Percentiles rank a stretch among this genome's conserved stretches.
Evolutionary conservation across 164 flowering plant genomes (phyloP).

Genomic region (Umbellularia californica): DNA sequence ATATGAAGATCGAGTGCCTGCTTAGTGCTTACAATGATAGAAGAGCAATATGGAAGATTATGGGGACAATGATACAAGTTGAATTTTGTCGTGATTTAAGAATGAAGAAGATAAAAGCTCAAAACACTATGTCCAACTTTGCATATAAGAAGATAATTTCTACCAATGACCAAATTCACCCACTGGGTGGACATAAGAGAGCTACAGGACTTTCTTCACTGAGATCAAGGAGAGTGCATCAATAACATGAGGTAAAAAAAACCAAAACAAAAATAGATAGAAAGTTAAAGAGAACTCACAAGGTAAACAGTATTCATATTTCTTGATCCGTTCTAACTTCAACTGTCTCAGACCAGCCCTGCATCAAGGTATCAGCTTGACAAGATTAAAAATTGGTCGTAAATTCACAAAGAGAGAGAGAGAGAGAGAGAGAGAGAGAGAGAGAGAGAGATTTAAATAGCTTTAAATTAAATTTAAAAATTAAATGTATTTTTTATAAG

Average conservation of each 20-base stretch:
- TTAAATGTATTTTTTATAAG: too few relatives aligned
- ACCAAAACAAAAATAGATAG: not conserved
- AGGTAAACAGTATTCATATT: slow-evolving; percentile 87
- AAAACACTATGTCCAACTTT: not conserved
- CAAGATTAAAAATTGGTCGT: too few relatives aligned
- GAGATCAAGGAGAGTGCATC: not conserved
- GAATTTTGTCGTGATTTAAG: not conserved
- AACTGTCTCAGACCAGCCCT: slow-evolving; percentile 79
- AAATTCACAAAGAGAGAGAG: too few relatives aligned
- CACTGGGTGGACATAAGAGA: not conserved
- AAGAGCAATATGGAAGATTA: too few relatives aligned
- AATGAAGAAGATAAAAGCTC: not conserved
- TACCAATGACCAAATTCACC: not conserved
- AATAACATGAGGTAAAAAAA: not conserved
- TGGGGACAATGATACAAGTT: too few relatives aligned
- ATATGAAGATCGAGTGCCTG: too few relatives aligned
- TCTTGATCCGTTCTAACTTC: slow-evolving; percentile 81
- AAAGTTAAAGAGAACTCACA: slow-evolving; percentile 44
- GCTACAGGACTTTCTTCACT: slow-evolving; percentile 2
- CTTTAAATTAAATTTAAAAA: too few relatives aligned
- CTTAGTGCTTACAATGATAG: too few relatives aligned
- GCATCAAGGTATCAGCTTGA: slow-evolving; percentile 13
- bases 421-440: too few relatives aligned
- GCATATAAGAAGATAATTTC: not conserved
- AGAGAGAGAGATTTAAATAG: too few relatives aligned